Base-by-base conservation (phyloP, 2,329 filamentous ascomycete genomes). In the Aphanocladium album region DNA sequence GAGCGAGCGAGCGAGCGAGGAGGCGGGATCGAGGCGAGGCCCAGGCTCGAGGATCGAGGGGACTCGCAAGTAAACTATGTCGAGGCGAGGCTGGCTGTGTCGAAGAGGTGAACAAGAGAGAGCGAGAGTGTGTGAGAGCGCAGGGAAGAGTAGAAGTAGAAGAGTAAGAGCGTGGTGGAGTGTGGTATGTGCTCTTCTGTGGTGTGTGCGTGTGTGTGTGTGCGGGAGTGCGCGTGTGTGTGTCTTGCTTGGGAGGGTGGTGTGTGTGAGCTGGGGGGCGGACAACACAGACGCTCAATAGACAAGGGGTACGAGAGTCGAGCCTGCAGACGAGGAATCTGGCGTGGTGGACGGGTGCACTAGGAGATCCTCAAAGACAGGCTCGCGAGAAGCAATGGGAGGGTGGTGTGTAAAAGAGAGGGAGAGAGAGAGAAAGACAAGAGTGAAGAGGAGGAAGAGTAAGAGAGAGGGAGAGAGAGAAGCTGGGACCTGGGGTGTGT, bases 101-200 rank as follows among this genome's bases (percentile, higher is more conserved):
- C 14, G 62, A 46, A 30, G 58, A 62, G 57, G 52, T 59, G 58
- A 55, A 61, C 41, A 47, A 47, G 54, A 47, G 54, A 47, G 46
- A 57, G 60, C 14, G 63, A 60, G 55, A 58, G n/a, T 57, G 27
- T 9, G 56, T 61, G 55, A 62, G 56, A 50, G 60, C 53, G 62
- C 39, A 62, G 58, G 41, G 45, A 45, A 61, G 33, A 57, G 23
- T 30, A 55, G 52, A 53, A 55, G 53, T 62, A 51, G 60, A 60
- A 64, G 61, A 61, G 60, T 16, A 19, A 17, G 30, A 37, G 41
- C 37, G 35, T 41, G 46, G 46, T 39, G 33, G 51, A 7, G 30
- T 30, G 30, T n/a, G 30, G 25, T 45, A 43, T 47, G 21, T 46
- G 43, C 43, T 46, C n/a, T 19, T 7, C 39, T 43, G 52, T 33